phyloP scores from a whole-genome alignment of 768 basidiomycete species.

The Megacollybia marginata region DNA sequence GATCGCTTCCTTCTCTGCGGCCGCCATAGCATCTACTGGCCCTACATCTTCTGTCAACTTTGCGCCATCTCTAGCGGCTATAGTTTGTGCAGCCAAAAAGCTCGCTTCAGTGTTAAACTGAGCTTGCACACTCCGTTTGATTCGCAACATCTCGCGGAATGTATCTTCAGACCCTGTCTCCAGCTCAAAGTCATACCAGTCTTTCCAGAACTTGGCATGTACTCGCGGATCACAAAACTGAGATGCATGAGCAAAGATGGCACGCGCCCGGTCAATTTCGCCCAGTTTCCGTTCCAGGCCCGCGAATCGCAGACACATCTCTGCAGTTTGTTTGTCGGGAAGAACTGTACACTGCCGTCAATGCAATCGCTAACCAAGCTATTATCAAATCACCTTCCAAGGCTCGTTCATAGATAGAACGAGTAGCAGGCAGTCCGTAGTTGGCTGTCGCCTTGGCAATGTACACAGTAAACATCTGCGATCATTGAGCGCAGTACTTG shows the following conservation, averaged over 20 bases:
- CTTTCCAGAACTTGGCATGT: constrained; percentile 88
- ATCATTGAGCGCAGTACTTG: constrained; percentile 3
- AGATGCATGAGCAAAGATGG: constrained; percentile 94
- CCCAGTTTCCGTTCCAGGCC: constrained; percentile 94
- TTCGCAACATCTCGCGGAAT: constrained; percentile 90
- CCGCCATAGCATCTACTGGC: constrained; percentile 78
- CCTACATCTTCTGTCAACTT: constrained; percentile 35
- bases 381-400: constrained; percentile 50
- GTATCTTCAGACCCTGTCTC: constrained; percentile 99
- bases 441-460: constrained; percentile 95
- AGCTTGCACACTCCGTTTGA: constrained; percentile 97
- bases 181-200: constrained; percentile 98
- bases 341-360: constrained; percentile 36
- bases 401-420: constrained; percentile 94
- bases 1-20: constrained; percentile 61
- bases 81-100: constrained; percentile 86
- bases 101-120: constrained; percentile 97
- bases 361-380: not conserved
- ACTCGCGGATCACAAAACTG: constrained; percentile 98
- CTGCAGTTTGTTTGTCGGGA: constrained; percentile 90
- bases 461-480: constrained; percentile 91
- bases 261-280: constrained; percentile 95
- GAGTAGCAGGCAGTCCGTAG: constrained; percentile 92
- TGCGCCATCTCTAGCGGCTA: constrained; percentile 58
- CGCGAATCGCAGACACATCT: constrained; percentile 97